phyloP scores from a whole-genome alignment of 2,329 filamentous ascomycete genomes.

The Fusarium sp. region DNA sequence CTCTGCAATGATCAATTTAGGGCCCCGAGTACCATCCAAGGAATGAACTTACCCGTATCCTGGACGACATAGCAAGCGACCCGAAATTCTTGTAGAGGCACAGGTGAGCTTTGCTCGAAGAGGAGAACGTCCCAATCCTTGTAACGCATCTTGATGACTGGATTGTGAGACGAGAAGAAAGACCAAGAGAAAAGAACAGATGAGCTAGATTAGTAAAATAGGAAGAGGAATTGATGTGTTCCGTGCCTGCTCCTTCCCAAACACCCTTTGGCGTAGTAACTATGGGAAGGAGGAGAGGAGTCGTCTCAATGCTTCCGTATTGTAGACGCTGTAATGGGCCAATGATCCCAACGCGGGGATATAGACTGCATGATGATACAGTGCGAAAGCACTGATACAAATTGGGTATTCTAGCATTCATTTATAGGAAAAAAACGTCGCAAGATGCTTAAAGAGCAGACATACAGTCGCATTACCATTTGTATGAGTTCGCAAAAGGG shows the following conservation, averaged over 20 bases:
- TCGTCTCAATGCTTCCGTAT: background rate
- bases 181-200: background rate
- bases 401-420: background rate
- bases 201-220: background rate
- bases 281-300: constrained; percentile 23
- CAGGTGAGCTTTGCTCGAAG: constrained; percentile 74
- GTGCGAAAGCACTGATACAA: background rate
- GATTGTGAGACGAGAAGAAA: constrained; percentile 35
- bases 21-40: no score
- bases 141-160: constrained; percentile 74
- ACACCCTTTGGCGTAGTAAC: background rate
- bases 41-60: constrained; percentile 56
- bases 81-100: constrained; percentile 85
- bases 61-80: constrained; percentile 79
- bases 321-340: background rate
- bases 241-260: constrained; percentile 12
- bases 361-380: background rate
- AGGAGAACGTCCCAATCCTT: constrained; percentile 88
- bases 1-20: constrained; percentile 54
- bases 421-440: background rate
- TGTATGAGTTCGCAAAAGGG: background rate
- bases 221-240: background rate
- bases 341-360: background rate
- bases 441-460: no score
- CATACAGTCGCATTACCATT: no score